Conservation (phyloP, 164 flowering plant genomes). For the Tinospora cordifolia region DNA sequence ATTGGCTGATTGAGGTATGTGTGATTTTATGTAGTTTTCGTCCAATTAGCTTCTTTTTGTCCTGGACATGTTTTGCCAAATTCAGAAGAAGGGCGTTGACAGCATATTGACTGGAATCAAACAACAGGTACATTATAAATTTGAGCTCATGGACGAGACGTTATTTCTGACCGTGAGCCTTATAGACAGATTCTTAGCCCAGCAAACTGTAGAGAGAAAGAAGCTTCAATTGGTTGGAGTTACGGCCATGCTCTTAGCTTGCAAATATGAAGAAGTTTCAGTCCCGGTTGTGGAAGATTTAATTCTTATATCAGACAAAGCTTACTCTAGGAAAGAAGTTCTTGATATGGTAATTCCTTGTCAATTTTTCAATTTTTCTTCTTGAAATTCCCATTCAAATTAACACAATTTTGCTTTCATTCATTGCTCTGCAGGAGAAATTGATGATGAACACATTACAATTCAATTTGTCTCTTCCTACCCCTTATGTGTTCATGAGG, state of each 20-base stretch:
- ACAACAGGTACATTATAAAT: slow-evolving; percentile 85
- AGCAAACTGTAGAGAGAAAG: slow-evolving; percentile 55
- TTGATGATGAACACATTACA: slow-evolving; percentile 58
- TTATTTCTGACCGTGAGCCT: slow-evolving; percentile 68
- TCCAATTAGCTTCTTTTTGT: neutral
- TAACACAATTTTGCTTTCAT: neutral
- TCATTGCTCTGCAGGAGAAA: slow-evolving; percentile 74
- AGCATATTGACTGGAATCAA: neutral
- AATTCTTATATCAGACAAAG: slow-evolving; percentile 72
- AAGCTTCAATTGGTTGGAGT: slow-evolving; percentile 85
- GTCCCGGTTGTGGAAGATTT: slow-evolving; percentile 84
- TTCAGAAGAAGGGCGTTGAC: neutral
- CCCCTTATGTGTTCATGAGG: slow-evolving; percentile 73
- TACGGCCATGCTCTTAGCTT: slow-evolving; percentile 83
- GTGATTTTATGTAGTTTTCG: neutral
- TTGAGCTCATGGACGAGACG: slow-evolving; percentile 81
- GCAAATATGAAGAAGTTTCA: slow-evolving; percentile 85
- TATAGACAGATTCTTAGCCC: slow-evolving; percentile 66
- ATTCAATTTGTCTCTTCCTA: slow-evolving; percentile 69
- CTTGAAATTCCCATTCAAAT: neutral
- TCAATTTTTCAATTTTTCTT: too few species aligned
- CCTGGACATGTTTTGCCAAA: neutral
- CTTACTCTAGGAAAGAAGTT: slow-evolving; percentile 67
- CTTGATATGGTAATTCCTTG: slow-evolving; percentile 60
- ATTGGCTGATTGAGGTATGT: slow-evolving; percentile 91